Evolutionary conservation across 2,329 filamentous ascomycete species (phyloP), one percentile per base, ranked within the genome.

Genomic region (Aspergillus fumigatiaffinis): DNA sequence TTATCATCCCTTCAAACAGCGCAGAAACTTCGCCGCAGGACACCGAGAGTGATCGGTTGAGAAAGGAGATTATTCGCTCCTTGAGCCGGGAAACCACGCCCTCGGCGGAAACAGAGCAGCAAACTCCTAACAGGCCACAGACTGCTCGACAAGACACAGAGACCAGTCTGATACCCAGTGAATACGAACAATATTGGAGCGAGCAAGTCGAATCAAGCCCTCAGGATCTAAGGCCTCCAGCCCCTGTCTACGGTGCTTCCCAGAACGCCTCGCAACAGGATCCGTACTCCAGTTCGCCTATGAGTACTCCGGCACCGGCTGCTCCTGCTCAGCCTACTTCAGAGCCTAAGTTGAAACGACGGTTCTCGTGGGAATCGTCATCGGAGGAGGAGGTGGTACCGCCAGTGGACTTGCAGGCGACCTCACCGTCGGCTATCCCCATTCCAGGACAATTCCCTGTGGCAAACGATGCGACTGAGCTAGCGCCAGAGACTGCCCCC

Each of bases 11-110:
- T 17, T 64, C 70, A 1, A 58, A 71, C 38, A 72, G 69, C 51
- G 68, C 71, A 8, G 70, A 74, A 26, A 68, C 68, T 7, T 73
- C 72, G 7, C 69, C 75, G 2, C 65, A 71, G 41, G 73, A 76
- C 51, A 68, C 72, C 32, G 76, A 79, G 55, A 77, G 72, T 62
- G 78, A 80, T 55, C 73, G 76, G 35, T 59, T 80, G 46, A 68
- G 76, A 47, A 73, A 76, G 56, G 78, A 80, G 57, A 80, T 80
- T n/a, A 78, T 79, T n/a, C 74, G 73, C 49, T 78, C 77, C 4
- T 63, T 80, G 51, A 79, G 74, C 46, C 73, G 76, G 29, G 71
- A 73, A 50, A 69, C 69, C 53, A 66, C 65, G 2, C 64, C 71
- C n/a, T 68, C 66, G 12, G 63, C 70, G 3, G 64, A 70, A 26